phyloP scores from a whole-genome alignment of 2,329 filamentous ascomycete species.

The Dactylellina sp. region DNA sequence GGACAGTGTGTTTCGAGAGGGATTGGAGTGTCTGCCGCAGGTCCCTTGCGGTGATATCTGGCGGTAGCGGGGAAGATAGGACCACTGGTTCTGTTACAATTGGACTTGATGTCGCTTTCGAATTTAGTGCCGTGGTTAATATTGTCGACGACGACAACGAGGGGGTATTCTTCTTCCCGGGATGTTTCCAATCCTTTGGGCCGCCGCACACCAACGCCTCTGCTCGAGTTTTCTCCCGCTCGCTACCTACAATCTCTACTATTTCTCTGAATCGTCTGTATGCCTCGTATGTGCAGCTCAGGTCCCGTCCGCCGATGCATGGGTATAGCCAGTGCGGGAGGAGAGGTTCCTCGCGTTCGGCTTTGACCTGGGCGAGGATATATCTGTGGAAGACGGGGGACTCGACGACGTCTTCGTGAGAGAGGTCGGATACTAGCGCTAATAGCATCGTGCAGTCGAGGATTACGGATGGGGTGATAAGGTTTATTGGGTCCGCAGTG shows the following conservation, averaged over 20 bases:
- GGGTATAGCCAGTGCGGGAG: slow-evolving; percentile 74
- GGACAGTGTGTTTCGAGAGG: slow-evolving; percentile 64
- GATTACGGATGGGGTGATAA: slow-evolving; percentile 66
- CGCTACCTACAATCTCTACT: slow-evolving; percentile 73
- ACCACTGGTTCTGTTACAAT: slow-evolving; percentile 2
- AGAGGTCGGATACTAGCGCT: slow-evolving; percentile 75
- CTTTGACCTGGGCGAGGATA: slow-evolving; percentile 73
- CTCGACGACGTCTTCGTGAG: slow-evolving; percentile 61
- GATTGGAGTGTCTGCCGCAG: slow-evolving; percentile 62
- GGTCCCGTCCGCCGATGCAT: slow-evolving; percentile 68
- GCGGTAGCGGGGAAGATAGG: slow-evolving; percentile 14
- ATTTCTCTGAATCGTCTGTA: slow-evolving; percentile 76
- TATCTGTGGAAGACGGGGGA: slow-evolving; percentile 68
- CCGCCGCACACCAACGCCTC: slow-evolving; percentile 69
- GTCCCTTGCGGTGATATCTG: slow-evolving; percentile 26
- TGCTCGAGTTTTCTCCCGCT: slow-evolving; percentile 72
- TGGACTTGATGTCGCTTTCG: no score
- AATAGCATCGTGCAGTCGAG: slow-evolving; percentile 78
- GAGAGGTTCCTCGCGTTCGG: slow-evolving; percentile 73
- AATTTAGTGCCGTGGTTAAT: background rate
- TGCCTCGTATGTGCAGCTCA: slow-evolving; percentile 76
- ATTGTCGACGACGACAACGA: background rate
- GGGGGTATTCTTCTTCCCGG: slow-evolving; percentile 13
- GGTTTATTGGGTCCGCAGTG: slow-evolving; percentile 39
- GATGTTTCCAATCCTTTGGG: slow-evolving; percentile 67